Conservation (phyloP, 805 yeast species). For the Yarrowia sp. region DNA sequence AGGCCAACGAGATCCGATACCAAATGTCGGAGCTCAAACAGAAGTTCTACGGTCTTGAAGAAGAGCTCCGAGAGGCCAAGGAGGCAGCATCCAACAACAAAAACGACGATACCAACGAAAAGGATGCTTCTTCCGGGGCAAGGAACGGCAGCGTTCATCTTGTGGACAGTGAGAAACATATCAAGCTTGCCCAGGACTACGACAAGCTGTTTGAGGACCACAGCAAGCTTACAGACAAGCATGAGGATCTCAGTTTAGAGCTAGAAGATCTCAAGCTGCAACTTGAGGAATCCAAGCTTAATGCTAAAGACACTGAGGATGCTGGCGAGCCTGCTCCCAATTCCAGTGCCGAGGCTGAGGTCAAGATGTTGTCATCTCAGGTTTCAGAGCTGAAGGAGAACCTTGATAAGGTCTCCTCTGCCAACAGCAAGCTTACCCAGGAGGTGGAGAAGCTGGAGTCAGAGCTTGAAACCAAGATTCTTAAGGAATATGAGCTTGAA, state of each 20-base stretch:
- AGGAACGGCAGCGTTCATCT: slow-evolving; percentile 35
- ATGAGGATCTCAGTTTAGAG: slow-evolving; percentile 7
- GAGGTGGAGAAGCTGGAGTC: slow-evolving; percentile 35
- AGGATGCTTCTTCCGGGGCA: background rate
- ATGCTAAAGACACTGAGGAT: background rate
- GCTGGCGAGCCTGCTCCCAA: background rate
- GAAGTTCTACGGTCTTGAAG: slow-evolving; percentile 15
- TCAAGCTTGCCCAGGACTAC: slow-evolving; percentile 3
- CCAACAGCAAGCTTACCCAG: slow-evolving; percentile 1
- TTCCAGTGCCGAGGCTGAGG: slow-evolving; percentile 8
- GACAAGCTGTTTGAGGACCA: slow-evolving; percentile 21
- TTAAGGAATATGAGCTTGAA: slow-evolving; percentile 37
- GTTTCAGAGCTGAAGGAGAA: slow-evolving; percentile 6
- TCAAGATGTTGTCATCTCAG: slow-evolving; percentile 1
- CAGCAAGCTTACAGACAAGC: slow-evolving; percentile 12
- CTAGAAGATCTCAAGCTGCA: slow-evolving; percentile 12
- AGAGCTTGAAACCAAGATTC: slow-evolving; percentile 32
- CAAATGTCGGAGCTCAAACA: slow-evolving; percentile 24
- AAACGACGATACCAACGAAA: slow-evolving; percentile 10
- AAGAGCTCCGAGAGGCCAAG: slow-evolving; percentile 18
- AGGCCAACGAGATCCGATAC: slow-evolving; percentile 31
- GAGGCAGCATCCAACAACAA: background rate
- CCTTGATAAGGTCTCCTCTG: background rate
- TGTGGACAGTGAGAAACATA: slow-evolving; percentile 33
- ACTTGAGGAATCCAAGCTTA: slow-evolving; percentile 8